A percentile compares a stretch with the other conserved stretches of the same genome.
Evolutionary conservation across 176 grass and related monocot species (phyloP).

Genomic region (Oropetium thomaeum): DNA sequence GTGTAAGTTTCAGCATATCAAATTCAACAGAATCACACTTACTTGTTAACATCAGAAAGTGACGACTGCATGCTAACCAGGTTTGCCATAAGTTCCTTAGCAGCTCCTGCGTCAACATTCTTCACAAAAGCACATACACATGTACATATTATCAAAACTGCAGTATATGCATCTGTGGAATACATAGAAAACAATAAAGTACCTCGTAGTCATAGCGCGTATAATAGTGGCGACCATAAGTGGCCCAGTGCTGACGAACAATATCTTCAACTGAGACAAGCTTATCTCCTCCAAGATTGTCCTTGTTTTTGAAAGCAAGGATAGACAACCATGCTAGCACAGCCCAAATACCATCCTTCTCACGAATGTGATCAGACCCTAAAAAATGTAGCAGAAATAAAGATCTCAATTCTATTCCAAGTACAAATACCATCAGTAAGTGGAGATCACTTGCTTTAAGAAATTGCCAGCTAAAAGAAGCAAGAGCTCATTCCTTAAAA

Average conservation of each 20-base stretch:
- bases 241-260: conserved; percentile 86
- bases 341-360: conserved; percentile 99
- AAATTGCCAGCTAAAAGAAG: conserved; percentile 1
- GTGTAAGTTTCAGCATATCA: neutral
- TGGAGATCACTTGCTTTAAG: neutral
- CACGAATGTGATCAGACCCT: conserved; percentile 99
- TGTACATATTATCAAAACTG: conserved; percentile 15
- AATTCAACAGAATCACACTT: conserved; percentile 22
- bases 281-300: conserved; percentile 78
- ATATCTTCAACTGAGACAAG: conserved; percentile 90
- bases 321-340: conserved; percentile 99
- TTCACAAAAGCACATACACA: conserved; percentile 41
- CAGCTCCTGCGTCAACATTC: conserved; percentile 90
- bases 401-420: neutral
- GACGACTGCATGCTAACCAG: conserved; percentile 74
- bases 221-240: conserved; percentile 97
- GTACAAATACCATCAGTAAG: neutral
- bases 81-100: conserved; percentile 84
- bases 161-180: neutral
- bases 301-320: conserved; percentile 92
- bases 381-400: conserved; percentile 25
- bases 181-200: conserved; percentile 3
- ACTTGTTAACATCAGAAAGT: conserved; percentile 93
- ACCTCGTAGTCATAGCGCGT: conserved; percentile 99
- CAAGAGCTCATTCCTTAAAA: neutral